Base-by-base conservation (phyloP, 2,329 filamentous ascomycete genomes). In the Talaromyces sp. region DNA sequence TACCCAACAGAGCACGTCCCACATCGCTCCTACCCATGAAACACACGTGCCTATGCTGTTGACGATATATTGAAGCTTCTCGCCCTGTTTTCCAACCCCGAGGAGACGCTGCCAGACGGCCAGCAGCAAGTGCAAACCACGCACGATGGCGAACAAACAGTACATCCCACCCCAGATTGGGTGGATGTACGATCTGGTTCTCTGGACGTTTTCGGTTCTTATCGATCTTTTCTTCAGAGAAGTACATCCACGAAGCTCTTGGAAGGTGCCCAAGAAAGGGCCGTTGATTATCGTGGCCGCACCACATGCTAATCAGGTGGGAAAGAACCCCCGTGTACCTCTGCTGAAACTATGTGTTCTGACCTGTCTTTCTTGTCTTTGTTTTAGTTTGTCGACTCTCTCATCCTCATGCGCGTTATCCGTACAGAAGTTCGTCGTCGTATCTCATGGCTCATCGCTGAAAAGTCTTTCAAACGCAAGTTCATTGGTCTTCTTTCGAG, bases 201-300 rank as follows among this genome's bases (percentile, higher is more conserved):
- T 82, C 41, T 82, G 80, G 80, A 70, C 73, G 10, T 77, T 82
- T 64, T 81, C 80, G 2, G 73, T 97, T 65, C 82, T 97, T 57
- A 87, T 95, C 65, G 94, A 99, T 76, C 86, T 97, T 66, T 99
- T 99, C 85, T 99, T 99, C 81, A 88, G 94, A 67, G 94, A 99
- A 77, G 91, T 99, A 17, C 92, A 97, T 73, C 94, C 94, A 12
- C 85, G 94, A 65, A 92, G 92, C 66, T 91, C 92, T 64, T 99
- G 94, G 92, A 93, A 92, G 75, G 90, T 99, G 51, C 94, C 94
- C 51, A 87, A 89, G 69, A 84, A 86, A 64, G 94, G 92, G 0
- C 92, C 94, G 1, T 85, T 99, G 64, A 90, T 99, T 62, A 94
- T 99, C 70, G 94, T 99, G 66, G 94, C 92, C 51, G 94, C 93